Evolutionary conservation across 345 rosid genomes (phyloP), one percentile per base, ranked within the genome.

Genomic region (Trapa incisa): DNA sequence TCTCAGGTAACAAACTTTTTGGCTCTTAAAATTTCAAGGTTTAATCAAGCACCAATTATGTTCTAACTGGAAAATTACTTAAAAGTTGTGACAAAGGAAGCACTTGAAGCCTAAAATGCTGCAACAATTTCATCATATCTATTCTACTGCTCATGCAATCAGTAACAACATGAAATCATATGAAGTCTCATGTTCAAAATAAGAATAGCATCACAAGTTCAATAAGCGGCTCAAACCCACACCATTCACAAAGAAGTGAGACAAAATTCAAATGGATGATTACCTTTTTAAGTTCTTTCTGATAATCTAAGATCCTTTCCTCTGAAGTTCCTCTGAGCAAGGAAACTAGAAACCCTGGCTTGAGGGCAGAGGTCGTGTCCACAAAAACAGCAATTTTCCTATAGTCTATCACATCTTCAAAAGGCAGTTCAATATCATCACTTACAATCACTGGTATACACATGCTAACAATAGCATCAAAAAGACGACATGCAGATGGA

Each of bases 401-500:
- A 69, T 94, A 94, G 72, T 94, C 90, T 79, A 94, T 91, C 53
- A 80, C 80, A 76, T 91, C 96, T 80, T 94, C 99, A 62, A 94
- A 94, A 32, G 99, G 99, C 75, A 94, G 76, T 83, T 94, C 97
- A 10, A 94, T 94, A 50, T 80, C 78, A 71, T 91, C 92, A 77
- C 99, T 94, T 45, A 91, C 76, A 47, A 94, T 86, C 67, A 94
- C 91, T 0, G 99, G 99, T 65, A 94, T 79, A 71, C 99, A 94
- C 86, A 94, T 76, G 80, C 99, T 94, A 72, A 94, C 96, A 35
- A 94, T 94, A 54, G 99, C 74, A 85, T 94, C 99, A 80, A 94
- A 94, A 33, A 94, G 91, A 57, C 99, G 82, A 77, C 99, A 91
- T 29, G 97, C 97, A 6, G 99, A 94, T n/a, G 99, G 99, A 37